Percentiles rank a stretch among this genome's conserved stretches.
Evolutionary conservation across 257 asterid species (phyloP).

Genomic region (Thymus quinquecostatus): DNA sequence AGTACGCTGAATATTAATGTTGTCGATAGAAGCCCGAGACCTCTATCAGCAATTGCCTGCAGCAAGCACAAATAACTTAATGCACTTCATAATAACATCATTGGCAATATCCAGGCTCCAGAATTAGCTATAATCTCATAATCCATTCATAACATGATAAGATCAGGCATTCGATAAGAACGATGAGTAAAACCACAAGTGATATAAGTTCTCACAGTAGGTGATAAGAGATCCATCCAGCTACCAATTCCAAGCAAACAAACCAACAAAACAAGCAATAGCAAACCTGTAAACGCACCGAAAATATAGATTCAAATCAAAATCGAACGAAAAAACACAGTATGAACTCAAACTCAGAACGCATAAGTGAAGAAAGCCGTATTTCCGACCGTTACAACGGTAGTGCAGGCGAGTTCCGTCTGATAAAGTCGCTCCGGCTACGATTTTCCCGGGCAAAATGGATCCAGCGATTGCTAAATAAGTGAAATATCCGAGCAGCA

Average conservation of each 20-base stretch:
- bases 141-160: background rate
- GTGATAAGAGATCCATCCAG: constrained; percentile 67
- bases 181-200: background rate
- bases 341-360: constrained; percentile 28
- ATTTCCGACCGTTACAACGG: constrained; percentile 73
- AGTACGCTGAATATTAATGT: constrained; percentile 66
- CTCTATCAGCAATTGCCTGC: constrained; percentile 96
- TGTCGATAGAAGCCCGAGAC: constrained; percentile 84
- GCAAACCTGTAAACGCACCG: constrained; percentile 49
- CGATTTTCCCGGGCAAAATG: constrained; percentile 70
- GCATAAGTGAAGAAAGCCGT: background rate
- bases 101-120: background rate
- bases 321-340: background rate
- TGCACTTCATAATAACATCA: constrained; percentile 1
- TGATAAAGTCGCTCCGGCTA: constrained; percentile 68
- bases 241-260: constrained; percentile 67
- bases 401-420: constrained; percentile 84
- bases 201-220: constrained; percentile 53
- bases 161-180: background rate
- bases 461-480: constrained; percentile 85
- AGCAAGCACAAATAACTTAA: constrained; percentile 27
- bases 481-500: constrained; percentile 58
- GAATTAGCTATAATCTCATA: too few relatives aligned
- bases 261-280: constrained; percentile 58
- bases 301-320: background rate